Conservation (phyloP, 2,329 filamentous ascomycete species). For the Diaporthe australafricana region DNA sequence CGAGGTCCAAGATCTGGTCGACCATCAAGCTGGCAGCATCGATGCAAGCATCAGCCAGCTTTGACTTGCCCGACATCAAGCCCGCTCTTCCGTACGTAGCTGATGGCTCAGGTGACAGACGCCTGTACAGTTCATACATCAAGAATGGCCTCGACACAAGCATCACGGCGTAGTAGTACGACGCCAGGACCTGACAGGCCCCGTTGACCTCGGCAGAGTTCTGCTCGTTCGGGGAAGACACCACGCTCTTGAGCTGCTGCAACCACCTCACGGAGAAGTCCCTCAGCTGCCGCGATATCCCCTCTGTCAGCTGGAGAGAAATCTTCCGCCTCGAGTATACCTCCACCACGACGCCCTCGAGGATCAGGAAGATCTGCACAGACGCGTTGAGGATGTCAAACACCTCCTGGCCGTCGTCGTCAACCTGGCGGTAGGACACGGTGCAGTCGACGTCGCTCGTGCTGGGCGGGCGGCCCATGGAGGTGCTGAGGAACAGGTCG, state of each 20-base stretch:
- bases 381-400: constrained; percentile 63
- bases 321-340: constrained; percentile 66
- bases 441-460: constrained; percentile 67
- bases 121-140: constrained; percentile 64
- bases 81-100: constrained; percentile 38
- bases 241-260: constrained; percentile 53
- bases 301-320: constrained; percentile 63
- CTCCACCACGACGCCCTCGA: constrained; percentile 62
- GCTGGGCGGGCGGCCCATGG: constrained; percentile 65
- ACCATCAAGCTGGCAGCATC: constrained; percentile 67
- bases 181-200: constrained; percentile 62
- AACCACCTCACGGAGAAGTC: constrained; percentile 65
- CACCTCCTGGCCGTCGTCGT: constrained; percentile 51
- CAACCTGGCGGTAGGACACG: constrained; percentile 56
- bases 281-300: constrained; percentile 63
- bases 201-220: constrained; percentile 52
- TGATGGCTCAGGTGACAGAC: constrained; percentile 52
- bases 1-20: constrained; percentile 58
- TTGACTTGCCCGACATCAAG: constrained; percentile 57
- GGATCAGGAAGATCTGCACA: constrained; percentile 64
- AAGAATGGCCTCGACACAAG: constrained; percentile 66
- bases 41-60: constrained; percentile 66
- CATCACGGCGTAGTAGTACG: constrained; percentile 70
- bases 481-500: constrained; percentile 64
- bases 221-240: constrained; percentile 43